A percentile compares a stretch with the other conserved stretches of the same genome.
Conservation (phyloP, 2,329 filamentous ascomycete genomes). For the Mycosphaerella arachidis region DNA sequence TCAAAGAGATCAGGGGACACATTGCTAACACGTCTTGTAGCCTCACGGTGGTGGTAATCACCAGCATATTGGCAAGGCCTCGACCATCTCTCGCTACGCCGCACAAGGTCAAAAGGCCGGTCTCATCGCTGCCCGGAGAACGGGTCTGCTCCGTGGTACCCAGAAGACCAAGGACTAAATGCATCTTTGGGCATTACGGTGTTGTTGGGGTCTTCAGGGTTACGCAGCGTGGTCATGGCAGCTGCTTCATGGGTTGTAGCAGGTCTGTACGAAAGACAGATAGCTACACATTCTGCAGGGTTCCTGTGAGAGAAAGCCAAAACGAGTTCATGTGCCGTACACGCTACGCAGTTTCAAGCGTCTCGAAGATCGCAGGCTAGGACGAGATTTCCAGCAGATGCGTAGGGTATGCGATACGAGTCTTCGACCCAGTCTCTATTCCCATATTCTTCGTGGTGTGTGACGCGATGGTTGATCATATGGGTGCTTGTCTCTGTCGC, state of each 20-base stretch:
- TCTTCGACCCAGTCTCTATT: not conserved
- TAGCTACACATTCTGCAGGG: constrained; percentile 19
- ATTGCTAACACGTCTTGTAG: constrained; percentile 32
- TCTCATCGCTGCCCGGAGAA: constrained; percentile 99
- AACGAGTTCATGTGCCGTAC: constrained; percentile 24
- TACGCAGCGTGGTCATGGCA: constrained; percentile 22
- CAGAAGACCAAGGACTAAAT: constrained; percentile 93
- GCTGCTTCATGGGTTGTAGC: constrained; percentile 24
- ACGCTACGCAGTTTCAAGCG: not conserved
- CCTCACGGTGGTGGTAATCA: constrained; percentile 82
- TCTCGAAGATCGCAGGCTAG: constrained; percentile 1
- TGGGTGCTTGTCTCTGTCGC: not conserved
- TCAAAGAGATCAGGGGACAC: not conserved
- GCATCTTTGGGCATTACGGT: constrained; percentile 27
- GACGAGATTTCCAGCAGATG: not conserved
- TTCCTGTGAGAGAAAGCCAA: constrained; percentile 19
- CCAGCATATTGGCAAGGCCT: constrained; percentile 99
- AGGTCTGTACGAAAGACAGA: constrained; percentile 19
- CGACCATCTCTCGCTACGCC: constrained; percentile 97
- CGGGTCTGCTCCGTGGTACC: constrained; percentile 99
- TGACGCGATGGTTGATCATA: not conserved
- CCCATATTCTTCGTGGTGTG: not conserved
- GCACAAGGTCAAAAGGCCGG: constrained; percentile 98
- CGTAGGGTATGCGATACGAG: constrained; percentile 1
- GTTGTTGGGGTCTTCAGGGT: constrained; percentile 29